Evolutionary conservation across 257 asterid species (phyloP).

Genomic region (Gardenia jasminoides): DNA sequence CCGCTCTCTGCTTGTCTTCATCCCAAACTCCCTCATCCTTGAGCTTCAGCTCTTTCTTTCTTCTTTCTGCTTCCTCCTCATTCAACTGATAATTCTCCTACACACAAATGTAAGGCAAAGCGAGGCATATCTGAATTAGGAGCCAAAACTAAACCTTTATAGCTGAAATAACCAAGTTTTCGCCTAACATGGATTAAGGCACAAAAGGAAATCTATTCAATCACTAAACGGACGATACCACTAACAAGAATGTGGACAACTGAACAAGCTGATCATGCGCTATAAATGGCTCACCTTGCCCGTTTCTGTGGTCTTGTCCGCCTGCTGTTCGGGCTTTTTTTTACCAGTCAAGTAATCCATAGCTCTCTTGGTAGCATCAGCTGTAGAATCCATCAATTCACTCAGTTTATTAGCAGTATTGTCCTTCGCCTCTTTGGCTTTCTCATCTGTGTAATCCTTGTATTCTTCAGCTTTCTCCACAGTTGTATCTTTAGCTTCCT

Average conservation of each 20-base stretch:
- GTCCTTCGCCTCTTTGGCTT: conserved; percentile 58
- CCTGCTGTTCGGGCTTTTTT: conserved; percentile 48
- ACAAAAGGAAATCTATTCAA: too few species aligned
- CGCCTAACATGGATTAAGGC: too few species aligned
- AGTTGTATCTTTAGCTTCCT: conserved; percentile 12
- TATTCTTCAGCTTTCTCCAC: conserved; percentile 29
- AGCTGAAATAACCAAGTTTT: too few species aligned
- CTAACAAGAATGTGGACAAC: neutral
- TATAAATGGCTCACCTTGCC: conserved; percentile 62
- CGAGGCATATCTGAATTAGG: too few species aligned
- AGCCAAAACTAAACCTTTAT: too few species aligned
- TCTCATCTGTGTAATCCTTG: conserved; percentile 46
- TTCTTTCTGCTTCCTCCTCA: conserved; percentile 50
- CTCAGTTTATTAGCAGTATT: conserved; percentile 40
- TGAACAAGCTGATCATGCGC: neutral
- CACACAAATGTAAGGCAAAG: too few species aligned
- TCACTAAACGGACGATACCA: neutral
- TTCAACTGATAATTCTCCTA: conserved; percentile 47
- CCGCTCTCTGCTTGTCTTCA: conserved; percentile 23
- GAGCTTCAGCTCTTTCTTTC: conserved; percentile 55
- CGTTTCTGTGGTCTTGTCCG: conserved; percentile 32
- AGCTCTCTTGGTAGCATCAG: conserved; percentile 51
- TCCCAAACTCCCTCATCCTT: conserved; percentile 30
- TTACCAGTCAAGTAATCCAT: conserved; percentile 64
- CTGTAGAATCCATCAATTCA: conserved; percentile 58